These are phyloP conservation scores for Parsonsia alboflavescens DNA, from an alignment of 257 asterid genomes.

Conservation along the genomic window DNA sequence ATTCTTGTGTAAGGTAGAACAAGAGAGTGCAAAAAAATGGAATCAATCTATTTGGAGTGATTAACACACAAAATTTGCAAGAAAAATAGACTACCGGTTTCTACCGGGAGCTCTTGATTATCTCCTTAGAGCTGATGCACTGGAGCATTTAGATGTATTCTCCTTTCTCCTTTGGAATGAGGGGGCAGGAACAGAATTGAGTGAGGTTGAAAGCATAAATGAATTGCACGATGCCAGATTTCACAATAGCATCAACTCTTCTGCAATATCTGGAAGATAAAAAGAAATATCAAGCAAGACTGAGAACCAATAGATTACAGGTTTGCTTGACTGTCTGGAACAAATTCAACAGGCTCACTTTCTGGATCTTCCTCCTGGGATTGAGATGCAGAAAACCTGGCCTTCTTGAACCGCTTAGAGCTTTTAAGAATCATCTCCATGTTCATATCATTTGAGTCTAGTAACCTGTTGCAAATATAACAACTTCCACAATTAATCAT, in stretches of 20 bases:
- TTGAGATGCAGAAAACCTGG: slow-evolving; percentile 52
- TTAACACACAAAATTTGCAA: background rate
- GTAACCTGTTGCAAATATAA: slow-evolving; percentile 33
- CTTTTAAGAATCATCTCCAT: slow-evolving; percentile 57
- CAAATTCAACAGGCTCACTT: slow-evolving; percentile 37
- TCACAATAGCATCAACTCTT: too few relatives aligned
- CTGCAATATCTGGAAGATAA: background rate
- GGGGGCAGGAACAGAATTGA: too few relatives aligned
- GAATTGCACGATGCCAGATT: too few relatives aligned
- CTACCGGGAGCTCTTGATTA: background rate
- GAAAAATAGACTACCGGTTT: background rate
- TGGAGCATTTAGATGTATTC: background rate
- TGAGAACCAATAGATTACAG: background rate
- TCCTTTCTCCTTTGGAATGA: background rate
- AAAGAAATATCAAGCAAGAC: background rate
- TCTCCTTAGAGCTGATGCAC: background rate
- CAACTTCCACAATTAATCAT: background rate
- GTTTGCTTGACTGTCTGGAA: slow-evolving; percentile 43
- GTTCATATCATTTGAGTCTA: slow-evolving; percentile 25
- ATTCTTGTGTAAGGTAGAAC: background rate
- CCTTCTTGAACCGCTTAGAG: slow-evolving; percentile 68
- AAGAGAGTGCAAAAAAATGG: too few relatives aligned
- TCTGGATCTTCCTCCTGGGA: slow-evolving; percentile 30
- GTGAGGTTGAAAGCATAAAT: too few relatives aligned
- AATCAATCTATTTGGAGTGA: background rate